Conservation (phyloP, 164 flowering plant species). For the Stephania yunnanensis region DNA sequence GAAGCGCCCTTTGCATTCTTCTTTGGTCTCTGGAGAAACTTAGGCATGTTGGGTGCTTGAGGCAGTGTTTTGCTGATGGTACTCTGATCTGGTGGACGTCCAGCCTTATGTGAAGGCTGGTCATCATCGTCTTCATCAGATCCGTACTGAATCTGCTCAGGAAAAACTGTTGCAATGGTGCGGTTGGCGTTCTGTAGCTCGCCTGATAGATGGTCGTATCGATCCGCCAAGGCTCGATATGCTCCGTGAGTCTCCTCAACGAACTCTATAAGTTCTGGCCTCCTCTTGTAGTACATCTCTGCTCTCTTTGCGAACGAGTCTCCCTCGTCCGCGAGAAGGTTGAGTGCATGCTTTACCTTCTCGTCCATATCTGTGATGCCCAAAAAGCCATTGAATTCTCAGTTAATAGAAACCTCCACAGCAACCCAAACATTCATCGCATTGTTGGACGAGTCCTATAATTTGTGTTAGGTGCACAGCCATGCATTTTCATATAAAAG, state of each 20-base stretch:
- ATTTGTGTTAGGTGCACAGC: too few species aligned
- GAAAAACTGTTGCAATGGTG: conserved; percentile 59
- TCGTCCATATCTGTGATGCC: conserved; percentile 50
- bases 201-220: conserved; percentile 55
- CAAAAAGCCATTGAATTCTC: background rate
- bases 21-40: conserved; percentile 19
- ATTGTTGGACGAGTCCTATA: background rate
- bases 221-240: conserved; percentile 63
- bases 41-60: conserved; percentile 23
- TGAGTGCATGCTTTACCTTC: conserved; percentile 40
- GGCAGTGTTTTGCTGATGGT: conserved; percentile 14
- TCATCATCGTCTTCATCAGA: conserved; percentile 54
- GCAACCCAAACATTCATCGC: background rate
- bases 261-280: conserved; percentile 67
- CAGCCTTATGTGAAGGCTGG: conserved; percentile 14
- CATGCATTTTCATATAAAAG: background rate
- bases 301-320: conserved; percentile 80
- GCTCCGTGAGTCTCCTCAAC: conserved; percentile 65
- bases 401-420: background rate
- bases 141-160: conserved; percentile 52
- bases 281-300: conserved; percentile 79
- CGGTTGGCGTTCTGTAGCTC: conserved; percentile 64
- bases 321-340: conserved; percentile 59
- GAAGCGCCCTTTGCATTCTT: conserved; percentile 27
- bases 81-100: background rate